Evolutionary conservation across 352 stramenopile genomes (phyloP).

Genomic region (Phytophthora ramorum): DNA sequence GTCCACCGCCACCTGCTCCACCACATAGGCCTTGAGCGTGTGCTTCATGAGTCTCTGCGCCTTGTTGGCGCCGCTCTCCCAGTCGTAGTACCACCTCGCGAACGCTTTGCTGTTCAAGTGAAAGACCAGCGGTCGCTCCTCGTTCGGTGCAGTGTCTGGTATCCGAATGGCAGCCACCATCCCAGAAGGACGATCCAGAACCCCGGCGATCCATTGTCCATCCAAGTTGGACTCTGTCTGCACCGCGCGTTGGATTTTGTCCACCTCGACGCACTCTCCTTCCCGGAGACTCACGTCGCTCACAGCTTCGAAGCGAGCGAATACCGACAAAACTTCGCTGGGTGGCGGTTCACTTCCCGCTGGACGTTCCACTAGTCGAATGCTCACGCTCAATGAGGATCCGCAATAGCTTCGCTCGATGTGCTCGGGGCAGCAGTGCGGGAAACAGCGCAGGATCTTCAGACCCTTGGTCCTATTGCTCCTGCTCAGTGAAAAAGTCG

Average conservation of each 20-base stretch:
- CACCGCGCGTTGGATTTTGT: slow-evolving; percentile 36
- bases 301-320: slow-evolving; percentile 49
- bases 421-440: slow-evolving; percentile 76
- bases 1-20: slow-evolving; percentile 51
- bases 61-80: slow-evolving; percentile 76
- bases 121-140: slow-evolving; percentile 45
- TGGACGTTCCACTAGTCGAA: slow-evolving; percentile 31
- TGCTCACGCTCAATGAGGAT: slow-evolving; percentile 55
- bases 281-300: slow-evolving; percentile 44
- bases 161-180: slow-evolving; percentile 29
- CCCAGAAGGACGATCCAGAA: slow-evolving; percentile 48
- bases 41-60: slow-evolving; percentile 76
- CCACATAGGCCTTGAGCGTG: slow-evolving; percentile 64
- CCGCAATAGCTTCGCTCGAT: slow-evolving; percentile 81
- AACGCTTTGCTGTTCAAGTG: slow-evolving; percentile 61
- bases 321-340: slow-evolving; percentile 31
- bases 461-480: slow-evolving; percentile 79
- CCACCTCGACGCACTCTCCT: slow-evolving; percentile 56
- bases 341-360: slow-evolving; percentile 8
- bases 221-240: slow-evolving; percentile 70
- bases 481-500: slow-evolving; percentile 18
- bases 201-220: slow-evolving; percentile 12
- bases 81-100: slow-evolving; percentile 76
- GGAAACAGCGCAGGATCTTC: slow-evolving; percentile 74
- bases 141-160: slow-evolving; percentile 7